Evolutionary conservation across 1,284 basidiomycete genomes (phyloP), one percentile per base, ranked within the genome.

Genomic region (Bjerkandera adusta): DNA sequence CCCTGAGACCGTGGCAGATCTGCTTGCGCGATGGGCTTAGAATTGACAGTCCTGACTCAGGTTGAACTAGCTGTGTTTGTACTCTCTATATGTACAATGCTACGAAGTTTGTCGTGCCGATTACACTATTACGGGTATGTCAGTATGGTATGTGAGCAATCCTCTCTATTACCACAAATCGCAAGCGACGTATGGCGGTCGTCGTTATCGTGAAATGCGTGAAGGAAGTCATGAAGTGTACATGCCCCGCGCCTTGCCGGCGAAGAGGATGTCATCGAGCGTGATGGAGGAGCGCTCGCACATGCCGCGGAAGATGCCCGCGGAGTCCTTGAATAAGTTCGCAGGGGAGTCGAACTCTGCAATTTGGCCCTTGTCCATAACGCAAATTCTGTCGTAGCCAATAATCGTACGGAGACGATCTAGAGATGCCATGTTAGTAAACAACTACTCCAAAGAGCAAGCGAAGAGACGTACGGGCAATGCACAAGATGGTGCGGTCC

Each of bases 401-500:
- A 88, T 82, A 55, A 89, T 85, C 4, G 86, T 89, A n/a, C 79
- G 75, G 51, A 88, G 66, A 26, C 88, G 81, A 61, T 90, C 85
- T 75, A 60, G 48, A 36, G 8, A 16, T 26, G 2, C 21, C n/a
- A 25, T 24, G 3, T 30, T 16, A 46, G 20, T 22, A 8, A 12
- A 5, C n/a, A 10, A n/a, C 16, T 11, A 22, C 8, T 20, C 26
- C 13, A n/a, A n/a, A n/a, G 34, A 11, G 5, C 25, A 21, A 29
- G 12, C 5, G 27, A 18, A 10, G 35, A 40, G 10, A 73, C 76
- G 57, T 58, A 81, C 83, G 85, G 54, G 86, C 87, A 50, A 92
- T 90, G 60, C 85, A 91, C 7, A 92, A 64, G 42, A 91, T 81
- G 0, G 92, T 94, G 43, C 85, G 79, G 60, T 88, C 81, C 36